These are phyloP conservation scores for Ilex asprella DNA, from an alignment of 257 asterid genomes.

Conservation along the genomic window DNA sequence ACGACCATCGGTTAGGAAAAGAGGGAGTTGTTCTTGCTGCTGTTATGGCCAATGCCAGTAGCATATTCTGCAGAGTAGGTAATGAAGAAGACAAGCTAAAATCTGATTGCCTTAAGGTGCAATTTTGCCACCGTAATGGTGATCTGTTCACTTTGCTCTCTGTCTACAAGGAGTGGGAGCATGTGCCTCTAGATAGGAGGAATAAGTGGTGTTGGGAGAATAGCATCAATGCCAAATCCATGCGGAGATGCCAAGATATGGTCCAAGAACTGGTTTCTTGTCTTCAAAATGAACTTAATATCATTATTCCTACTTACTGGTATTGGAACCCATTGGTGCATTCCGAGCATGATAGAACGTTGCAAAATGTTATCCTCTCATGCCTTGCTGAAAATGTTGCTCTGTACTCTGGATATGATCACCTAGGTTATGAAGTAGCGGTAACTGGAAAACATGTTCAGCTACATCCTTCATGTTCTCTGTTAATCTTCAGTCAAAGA, in stretches of 20 bases:
- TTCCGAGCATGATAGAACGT: slow-evolving; percentile 39
- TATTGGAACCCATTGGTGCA: slow-evolving; percentile 53
- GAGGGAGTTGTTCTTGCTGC: slow-evolving; percentile 96
- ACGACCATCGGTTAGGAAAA: slow-evolving; percentile 46
- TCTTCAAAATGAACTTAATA: slow-evolving; percentile 57
- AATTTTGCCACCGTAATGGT: slow-evolving; percentile 79
- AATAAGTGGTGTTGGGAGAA: slow-evolving; percentile 92
- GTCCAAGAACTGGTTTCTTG: slow-evolving; percentile 68
- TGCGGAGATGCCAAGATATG: slow-evolving; percentile 84
- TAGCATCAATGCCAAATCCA: slow-evolving; percentile 85
- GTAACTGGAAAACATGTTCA: slow-evolving; percentile 63
- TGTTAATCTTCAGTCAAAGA: slow-evolving; percentile 59
- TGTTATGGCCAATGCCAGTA: slow-evolving; percentile 82
- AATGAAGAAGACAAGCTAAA: slow-evolving; percentile 53
- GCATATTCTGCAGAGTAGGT: slow-evolving; percentile 91
- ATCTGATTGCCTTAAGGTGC: slow-evolving; percentile 83
- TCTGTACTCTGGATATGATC: slow-evolving; percentile 87
- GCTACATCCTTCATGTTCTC: slow-evolving; percentile 83
- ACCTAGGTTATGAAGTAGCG: slow-evolving; percentile 88
- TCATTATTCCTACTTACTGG: slow-evolving; percentile 75
- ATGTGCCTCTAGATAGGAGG: slow-evolving; percentile 40
- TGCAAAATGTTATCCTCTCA: slow-evolving; percentile 61
- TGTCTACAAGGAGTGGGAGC: slow-evolving; percentile 87
- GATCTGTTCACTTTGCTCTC: slow-evolving; percentile 89
- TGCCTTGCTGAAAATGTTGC: slow-evolving; percentile 85